Evolutionary conservation across 1,284 basidiomycete genomes (phyloP).

Genomic region (Sporisorium graminicola): DNA sequence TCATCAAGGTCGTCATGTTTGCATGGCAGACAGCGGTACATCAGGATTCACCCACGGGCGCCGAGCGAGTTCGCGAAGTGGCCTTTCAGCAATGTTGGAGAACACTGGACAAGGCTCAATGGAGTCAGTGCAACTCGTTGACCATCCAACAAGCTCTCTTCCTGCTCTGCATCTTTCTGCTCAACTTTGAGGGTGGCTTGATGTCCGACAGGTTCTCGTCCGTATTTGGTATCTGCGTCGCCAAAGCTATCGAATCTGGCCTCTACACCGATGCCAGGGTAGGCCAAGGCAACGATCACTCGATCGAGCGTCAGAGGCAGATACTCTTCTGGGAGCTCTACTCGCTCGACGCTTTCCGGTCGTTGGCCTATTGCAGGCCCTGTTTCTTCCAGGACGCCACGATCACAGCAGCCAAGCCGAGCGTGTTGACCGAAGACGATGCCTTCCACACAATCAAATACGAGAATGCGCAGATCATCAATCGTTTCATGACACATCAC

Average conservation of each 20-base stretch:
- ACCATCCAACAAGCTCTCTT: slow-evolving; percentile 3
- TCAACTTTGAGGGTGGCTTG: slow-evolving; percentile 13
- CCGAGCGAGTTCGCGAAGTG: slow-evolving; percentile 6
- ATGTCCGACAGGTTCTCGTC: slow-evolving; percentile 16
- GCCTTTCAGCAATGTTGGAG: slow-evolving; percentile 14
- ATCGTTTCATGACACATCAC: slow-evolving; percentile 20
- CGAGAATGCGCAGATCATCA: slow-evolving; percentile 19
- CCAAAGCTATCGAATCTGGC: slow-evolving; percentile 11
- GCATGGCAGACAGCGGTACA: slow-evolving; percentile 9
- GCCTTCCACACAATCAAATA: slow-evolving; percentile 16
- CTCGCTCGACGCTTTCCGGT: slow-evolving; percentile 19
- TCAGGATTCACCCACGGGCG: not conserved
- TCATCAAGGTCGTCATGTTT: slow-evolving; percentile 10
- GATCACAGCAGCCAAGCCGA: slow-evolving; percentile 7
- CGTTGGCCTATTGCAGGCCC: slow-evolving; percentile 27
- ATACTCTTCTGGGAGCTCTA: slow-evolving; percentile 35
- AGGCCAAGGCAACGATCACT: slow-evolving; percentile 3
- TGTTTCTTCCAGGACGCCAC: slow-evolving; percentile 25
- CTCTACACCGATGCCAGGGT: slow-evolving; percentile 10
- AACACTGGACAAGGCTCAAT: slow-evolving; percentile 11
- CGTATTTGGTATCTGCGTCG: slow-evolving; percentile 12
- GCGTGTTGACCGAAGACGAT: not conserved
- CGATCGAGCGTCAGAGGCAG: slow-evolving; percentile 4
- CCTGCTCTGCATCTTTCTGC: slow-evolving; percentile 13
- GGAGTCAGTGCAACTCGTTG: slow-evolving; percentile 6